Conservation (phyloP, 345 rosid genomes). For the Trapa bicornis region DNA sequence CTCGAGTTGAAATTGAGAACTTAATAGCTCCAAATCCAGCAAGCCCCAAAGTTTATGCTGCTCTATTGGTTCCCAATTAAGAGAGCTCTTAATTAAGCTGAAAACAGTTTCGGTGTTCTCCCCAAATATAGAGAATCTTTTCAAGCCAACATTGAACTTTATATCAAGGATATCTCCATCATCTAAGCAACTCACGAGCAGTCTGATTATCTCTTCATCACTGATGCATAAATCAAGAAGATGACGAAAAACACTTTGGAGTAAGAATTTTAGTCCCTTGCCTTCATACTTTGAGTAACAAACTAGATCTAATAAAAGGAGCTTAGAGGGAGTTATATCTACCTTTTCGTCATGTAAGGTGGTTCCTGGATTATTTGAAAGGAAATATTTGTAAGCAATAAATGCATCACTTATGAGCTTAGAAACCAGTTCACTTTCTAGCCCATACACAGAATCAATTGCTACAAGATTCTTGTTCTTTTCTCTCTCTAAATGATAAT, state of each 20-base stretch:
- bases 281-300: constrained; percentile 26
- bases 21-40: constrained; percentile 36
- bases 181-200: constrained; percentile 23
- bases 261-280: constrained; percentile 15
- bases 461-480: constrained; percentile 10
- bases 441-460: constrained; percentile 10
- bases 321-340: constrained; percentile 18
- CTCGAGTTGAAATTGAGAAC: constrained; percentile 27
- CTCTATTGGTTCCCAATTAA: constrained; percentile 30
- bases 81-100: constrained; percentile 25
- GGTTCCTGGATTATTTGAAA: constrained; percentile 10
- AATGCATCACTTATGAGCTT: constrained; percentile 31
- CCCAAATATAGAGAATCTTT: constrained; percentile 31
- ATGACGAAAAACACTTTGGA: constrained; percentile 19
- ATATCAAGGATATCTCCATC: constrained; percentile 30
- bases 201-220: constrained; percentile 21
- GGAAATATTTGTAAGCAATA: constrained; percentile 29
- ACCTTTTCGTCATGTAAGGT: constrained; percentile 12
- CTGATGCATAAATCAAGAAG: constrained; percentile 29
- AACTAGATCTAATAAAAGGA: constrained; percentile 20
- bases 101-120: constrained; percentile 20
- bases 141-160: constrained; percentile 34
- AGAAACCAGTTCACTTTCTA: constrained; percentile 15
- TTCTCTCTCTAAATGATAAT: constrained; percentile 15
- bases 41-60: constrained; percentile 47